phyloP scores from a whole-genome alignment of 2,329 filamentous ascomycete species.

The Cercospora zeina region DNA sequence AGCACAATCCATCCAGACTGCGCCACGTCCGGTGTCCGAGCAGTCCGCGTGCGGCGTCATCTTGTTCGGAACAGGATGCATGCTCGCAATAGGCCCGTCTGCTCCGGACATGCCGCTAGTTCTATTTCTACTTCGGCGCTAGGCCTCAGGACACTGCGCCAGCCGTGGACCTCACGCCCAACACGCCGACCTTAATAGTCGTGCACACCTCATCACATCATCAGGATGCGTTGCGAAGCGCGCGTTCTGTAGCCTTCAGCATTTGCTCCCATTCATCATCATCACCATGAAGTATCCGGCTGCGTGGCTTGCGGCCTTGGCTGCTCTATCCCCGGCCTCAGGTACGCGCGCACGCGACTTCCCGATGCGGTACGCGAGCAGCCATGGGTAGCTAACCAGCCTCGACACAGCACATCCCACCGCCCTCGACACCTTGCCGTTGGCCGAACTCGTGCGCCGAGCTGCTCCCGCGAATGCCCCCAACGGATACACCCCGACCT shows the following conservation, averaged over 20 bases:
- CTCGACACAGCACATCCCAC: not conserved
- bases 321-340: constrained; percentile 1
- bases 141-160: not conserved
- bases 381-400: not conserved
- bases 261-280: not conserved
- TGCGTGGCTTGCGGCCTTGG: not conserved
- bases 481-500: constrained; percentile 69
- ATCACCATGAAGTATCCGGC: not conserved
- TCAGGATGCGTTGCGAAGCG: not conserved
- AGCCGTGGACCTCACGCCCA: not conserved
- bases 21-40: not conserved
- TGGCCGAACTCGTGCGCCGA: constrained; percentile 21
- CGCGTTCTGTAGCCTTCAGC: not conserved
- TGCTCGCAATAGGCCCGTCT: not conserved
- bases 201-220: not conserved
- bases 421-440: not conserved
- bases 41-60: constrained; percentile 1
- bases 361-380: not conserved
- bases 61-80: not conserved
- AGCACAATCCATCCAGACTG: not conserved
- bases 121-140: not conserved
- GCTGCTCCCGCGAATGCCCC: constrained; percentile 55
- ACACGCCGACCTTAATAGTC: constrained; percentile 1
- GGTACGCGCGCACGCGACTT: not conserved
- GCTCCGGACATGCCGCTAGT: not conserved